phyloP scores from a whole-genome alignment of 352 stramenopile species.

The Globisporangium uncinulatum region DNA sequence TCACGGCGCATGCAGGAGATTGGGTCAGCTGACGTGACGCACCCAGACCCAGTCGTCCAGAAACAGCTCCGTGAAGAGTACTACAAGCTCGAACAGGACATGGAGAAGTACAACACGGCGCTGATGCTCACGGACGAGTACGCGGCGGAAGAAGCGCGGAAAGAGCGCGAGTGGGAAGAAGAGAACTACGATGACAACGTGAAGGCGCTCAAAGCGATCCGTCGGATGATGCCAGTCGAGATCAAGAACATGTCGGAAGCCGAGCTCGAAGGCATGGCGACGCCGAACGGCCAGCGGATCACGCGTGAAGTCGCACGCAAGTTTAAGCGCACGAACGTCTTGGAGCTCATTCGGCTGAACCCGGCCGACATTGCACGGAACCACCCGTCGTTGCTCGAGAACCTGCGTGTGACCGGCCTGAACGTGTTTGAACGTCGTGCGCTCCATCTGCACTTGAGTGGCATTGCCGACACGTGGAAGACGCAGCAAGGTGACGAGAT shows the following conservation, averaged over 20 bases:
- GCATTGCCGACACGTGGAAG: slow-evolving; percentile 86
- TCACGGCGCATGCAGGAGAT: slow-evolving; percentile 91
- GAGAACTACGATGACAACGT: slow-evolving; percentile 85
- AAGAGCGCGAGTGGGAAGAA: slow-evolving; percentile 90
- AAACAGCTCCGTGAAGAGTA: slow-evolving; percentile 90
- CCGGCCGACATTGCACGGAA: slow-evolving; percentile 85
- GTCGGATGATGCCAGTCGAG: slow-evolving; percentile 90
- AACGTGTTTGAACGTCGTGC: slow-evolving; percentile 88
- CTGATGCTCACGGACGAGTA: slow-evolving; percentile 92
- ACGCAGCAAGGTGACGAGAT: slow-evolving; percentile 88
- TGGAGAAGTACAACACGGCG: slow-evolving; percentile 92
- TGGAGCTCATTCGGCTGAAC: slow-evolving; percentile 86
- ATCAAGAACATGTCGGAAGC: slow-evolving; percentile 90
- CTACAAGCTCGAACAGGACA: slow-evolving; percentile 90
- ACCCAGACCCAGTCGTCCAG: slow-evolving; percentile 72
- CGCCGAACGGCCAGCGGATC: slow-evolving; percentile 76
- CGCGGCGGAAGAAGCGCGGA: slow-evolving; percentile 83
- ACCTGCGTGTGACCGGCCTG: slow-evolving; percentile 88
- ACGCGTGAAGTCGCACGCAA: slow-evolving; percentile 80
- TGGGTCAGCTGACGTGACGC: slow-evolving; percentile 86
- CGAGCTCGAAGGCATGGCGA: slow-evolving; percentile 55
- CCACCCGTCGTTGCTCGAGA: slow-evolving; percentile 87
- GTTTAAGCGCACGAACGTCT: slow-evolving; percentile 91
- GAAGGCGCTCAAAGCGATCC: slow-evolving; percentile 84
- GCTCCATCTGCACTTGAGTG: slow-evolving; percentile 82